Percentiles rank a stretch among this genome's conserved stretches.
These are phyloP conservation scores for Fusarium sp. DNA, from an alignment of 2,329 filamentous ascomycete species.

Conservation along the genomic window DNA sequence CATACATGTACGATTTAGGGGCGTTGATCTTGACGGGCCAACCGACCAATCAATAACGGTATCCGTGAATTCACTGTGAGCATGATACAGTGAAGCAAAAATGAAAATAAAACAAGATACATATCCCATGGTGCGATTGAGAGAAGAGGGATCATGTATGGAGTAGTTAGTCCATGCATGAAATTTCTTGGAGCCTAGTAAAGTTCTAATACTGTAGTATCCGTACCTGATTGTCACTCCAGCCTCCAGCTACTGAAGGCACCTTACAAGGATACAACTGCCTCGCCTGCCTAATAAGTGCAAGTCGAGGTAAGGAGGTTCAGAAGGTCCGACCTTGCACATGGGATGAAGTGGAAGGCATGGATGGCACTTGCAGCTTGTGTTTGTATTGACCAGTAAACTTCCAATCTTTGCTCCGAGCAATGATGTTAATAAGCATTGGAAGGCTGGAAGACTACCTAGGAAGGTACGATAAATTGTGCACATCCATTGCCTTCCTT, in stretches of 20 bases:
- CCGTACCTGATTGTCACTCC: background rate
- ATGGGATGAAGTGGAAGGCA: background rate
- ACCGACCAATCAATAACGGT: conserved; percentile 27
- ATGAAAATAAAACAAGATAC: background rate
- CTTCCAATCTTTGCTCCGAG: background rate
- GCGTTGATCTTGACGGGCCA: conserved; percentile 35
- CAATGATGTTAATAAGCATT: no score
- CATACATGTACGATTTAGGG: conserved; percentile 16
- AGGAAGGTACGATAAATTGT: background rate
- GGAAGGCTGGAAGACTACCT: no score
- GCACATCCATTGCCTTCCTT: conserved; percentile 1
- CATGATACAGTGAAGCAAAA: background rate
- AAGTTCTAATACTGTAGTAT: no score
- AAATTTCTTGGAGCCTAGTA: background rate
- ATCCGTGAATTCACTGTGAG: background rate
- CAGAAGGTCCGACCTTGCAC: background rate
- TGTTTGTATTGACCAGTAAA: background rate
- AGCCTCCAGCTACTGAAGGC: background rate
- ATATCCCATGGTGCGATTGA: background rate
- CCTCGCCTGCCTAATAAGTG: background rate
- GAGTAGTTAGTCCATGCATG: background rate
- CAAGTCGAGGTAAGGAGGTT: background rate
- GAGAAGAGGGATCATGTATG: background rate
- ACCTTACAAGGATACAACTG: background rate
- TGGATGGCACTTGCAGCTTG: background rate